Conservation (phyloP, 768 basidiomycete genomes). For the Auriculariales sp. region DNA sequence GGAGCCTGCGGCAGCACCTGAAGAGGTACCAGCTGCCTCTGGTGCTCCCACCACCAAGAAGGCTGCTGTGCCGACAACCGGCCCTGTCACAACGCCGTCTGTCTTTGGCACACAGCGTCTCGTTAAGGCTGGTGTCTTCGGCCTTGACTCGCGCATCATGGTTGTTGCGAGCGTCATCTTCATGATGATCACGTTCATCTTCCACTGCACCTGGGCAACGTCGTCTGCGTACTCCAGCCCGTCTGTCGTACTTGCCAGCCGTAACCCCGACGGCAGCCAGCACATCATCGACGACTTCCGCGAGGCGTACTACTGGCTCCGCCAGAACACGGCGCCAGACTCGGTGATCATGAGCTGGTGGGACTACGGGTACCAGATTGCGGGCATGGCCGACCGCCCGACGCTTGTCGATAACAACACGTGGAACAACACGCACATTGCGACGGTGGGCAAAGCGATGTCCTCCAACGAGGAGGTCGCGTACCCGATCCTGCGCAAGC, state of each 20-base stretch:
- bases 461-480: constrained; percentile 85
- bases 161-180: constrained; percentile 62
- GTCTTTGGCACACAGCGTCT: neutral
- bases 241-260: constrained; percentile 83
- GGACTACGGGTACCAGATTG: constrained; percentile 99
- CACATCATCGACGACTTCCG: constrained; percentile 98
- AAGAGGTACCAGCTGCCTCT: constrained; percentile 15
- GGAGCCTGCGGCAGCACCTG: constrained; percentile 34
- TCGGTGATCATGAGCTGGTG: constrained; percentile 99
- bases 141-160: constrained; percentile 65
- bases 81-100: neutral
- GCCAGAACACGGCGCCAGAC: constrained; percentile 85
- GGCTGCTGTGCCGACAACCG: constrained; percentile 31
- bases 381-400: constrained; percentile 94
- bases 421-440: constrained; percentile 99
- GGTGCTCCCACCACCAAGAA: constrained; percentile 32
- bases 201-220: constrained; percentile 96
- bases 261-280: constrained; percentile 67
- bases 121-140: constrained; percentile 51
- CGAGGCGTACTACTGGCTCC: constrained; percentile 97
- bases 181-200: constrained; percentile 79
- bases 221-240: constrained; percentile 92
- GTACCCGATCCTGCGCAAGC: constrained; percentile 92
- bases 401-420: constrained; percentile 98
- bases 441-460: constrained; percentile 99